Evolutionary conservation across 2,329 filamentous ascomycete genomes (phyloP), one percentile per base, ranked within the genome.

Genomic region (Xylariaceae sp.): DNA sequence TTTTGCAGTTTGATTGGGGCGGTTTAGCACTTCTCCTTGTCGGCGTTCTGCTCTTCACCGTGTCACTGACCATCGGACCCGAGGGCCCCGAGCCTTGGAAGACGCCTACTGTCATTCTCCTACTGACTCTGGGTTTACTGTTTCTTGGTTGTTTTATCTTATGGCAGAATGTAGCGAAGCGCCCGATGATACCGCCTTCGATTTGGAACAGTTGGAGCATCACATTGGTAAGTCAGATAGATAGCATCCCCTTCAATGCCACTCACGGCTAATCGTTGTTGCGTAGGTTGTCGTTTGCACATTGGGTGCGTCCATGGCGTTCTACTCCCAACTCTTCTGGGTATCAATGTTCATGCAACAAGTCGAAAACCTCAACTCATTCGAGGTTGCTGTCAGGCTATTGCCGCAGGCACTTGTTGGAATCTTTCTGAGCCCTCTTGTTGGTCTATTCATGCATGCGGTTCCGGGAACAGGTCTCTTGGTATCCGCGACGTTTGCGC

Each of bases 341-440:
- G 64, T 73, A 10, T 70, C 70, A 1, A 68, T 73, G 66, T 74
- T 72, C 63, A 67, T 73, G 67, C 70, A 73, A 56, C 63, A 72
- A 34, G 50, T 73, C 2, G 68, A 71, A 37, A 61, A 64, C 6
- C 64, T 73, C 4, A 63, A 64, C n/a, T 66, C 70, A 15, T 69
- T 74, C 48, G 67, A 71, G 37, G 68, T 73, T 15, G 70, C 70
- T 3, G 63, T 71, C 1, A 66, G 71, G 23, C 59, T 73, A 5
- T 55, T 74, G n/a, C 72, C 72, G 10, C 72, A 74, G 60, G 72
- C 71, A 53, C 61, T 72, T 4, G 60, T 71, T 53, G 70, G 70
- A 9, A 53, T 73, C 13, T 49, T 71, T n/a, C 54, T 72, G 10
- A 72, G 72, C n/a, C 70, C 71, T 44, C 63, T 73, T 8, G 66